A percentile compares a stretch with the other conserved stretches of the same genome.
These are phyloP conservation scores for carrot (Daucus carota) DNA, from an alignment of 129 eudicot genomes.

Conservation along the genomic window DNA sequence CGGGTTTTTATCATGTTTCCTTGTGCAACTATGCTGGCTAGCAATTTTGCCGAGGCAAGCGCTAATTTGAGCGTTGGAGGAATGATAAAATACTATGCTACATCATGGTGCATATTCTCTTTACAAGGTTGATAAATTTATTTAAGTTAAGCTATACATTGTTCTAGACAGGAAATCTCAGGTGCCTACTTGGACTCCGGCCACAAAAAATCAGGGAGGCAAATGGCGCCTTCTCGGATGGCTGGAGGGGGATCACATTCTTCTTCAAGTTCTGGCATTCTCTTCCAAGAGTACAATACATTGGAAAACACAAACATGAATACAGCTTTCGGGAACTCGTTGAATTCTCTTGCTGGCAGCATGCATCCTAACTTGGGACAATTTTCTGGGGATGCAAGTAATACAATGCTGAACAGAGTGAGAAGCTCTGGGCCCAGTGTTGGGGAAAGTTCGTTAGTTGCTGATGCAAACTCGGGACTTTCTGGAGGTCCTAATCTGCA, in stretches of 20 bases:
- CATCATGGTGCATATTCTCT: background rate
- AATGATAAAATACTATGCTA: background rate
- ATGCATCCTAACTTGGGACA: conserved; percentile 49
- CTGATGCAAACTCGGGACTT: conserved; percentile 93
- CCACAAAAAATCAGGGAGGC: conserved; percentile 51
- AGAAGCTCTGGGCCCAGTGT: conserved; percentile 69
- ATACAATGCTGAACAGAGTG: conserved; percentile 43
- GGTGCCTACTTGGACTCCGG: conserved; percentile 62
- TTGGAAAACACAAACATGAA: conserved; percentile 53
- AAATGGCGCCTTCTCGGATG: conserved; percentile 78
- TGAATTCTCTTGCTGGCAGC: conserved; percentile 40
- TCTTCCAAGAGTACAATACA: conserved; percentile 68
- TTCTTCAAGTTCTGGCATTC: conserved; percentile 77
- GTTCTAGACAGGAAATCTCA: conserved; percentile 15
- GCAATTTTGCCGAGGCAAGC: background rate
- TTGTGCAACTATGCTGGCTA: background rate
- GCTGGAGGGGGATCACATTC: conserved; percentile 76
- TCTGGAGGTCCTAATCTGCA: conserved; percentile 87
- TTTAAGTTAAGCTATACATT: background rate
- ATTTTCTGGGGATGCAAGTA: conserved; percentile 56
- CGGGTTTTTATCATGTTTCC: background rate
- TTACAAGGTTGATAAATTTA: background rate
- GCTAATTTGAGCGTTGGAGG: background rate
- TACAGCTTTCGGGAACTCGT: conserved; percentile 53
- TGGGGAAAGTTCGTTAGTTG: conserved; percentile 86